These are phyloP conservation scores for Styphnolobium japonicum DNA, from an alignment of 306 rosid species.

Conservation along the genomic window DNA sequence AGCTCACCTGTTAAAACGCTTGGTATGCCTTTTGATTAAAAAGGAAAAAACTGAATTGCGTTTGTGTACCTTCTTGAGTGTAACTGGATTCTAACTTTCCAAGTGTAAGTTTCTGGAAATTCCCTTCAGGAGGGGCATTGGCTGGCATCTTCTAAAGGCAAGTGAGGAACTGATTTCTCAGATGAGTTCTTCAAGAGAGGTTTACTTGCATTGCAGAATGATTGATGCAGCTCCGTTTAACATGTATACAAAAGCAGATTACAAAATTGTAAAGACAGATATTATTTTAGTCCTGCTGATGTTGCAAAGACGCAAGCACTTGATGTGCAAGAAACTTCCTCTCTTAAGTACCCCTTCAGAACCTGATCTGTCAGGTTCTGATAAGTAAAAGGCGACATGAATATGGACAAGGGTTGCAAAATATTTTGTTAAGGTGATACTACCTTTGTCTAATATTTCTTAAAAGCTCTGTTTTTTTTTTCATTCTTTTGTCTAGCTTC, in stretches of 20 bases:
- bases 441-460: conserved; percentile 12
- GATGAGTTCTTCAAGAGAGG: conserved; percentile 70
- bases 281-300: conserved; percentile 60
- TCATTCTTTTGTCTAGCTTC: conserved; percentile 18
- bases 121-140: conserved; percentile 82
- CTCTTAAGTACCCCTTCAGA: conserved; percentile 37
- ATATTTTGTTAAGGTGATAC: conserved; percentile 35
- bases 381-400: conserved; percentile 33
- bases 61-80: neutral
- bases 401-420: conserved; percentile 5
- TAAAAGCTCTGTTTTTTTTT: conserved; percentile 13
- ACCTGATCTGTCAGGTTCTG: conserved; percentile 41
- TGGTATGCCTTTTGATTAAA: neutral
- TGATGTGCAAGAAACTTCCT: conserved; percentile 83
- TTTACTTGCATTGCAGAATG: conserved; percentile 87
- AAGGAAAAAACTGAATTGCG: neutral
- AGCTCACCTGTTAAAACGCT: neutral
- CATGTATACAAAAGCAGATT: conserved; percentile 85
- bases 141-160: conserved; percentile 96
- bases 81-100: neutral
- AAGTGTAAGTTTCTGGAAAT: conserved; percentile 27
- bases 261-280: conserved; percentile 67
- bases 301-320: conserved; percentile 92
- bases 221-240: conserved; percentile 80
- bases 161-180: conserved; percentile 78